phyloP scores from a whole-genome alignment of 495 filamentous ascomycete species.

The Aspergillus saccharolyticus region DNA sequence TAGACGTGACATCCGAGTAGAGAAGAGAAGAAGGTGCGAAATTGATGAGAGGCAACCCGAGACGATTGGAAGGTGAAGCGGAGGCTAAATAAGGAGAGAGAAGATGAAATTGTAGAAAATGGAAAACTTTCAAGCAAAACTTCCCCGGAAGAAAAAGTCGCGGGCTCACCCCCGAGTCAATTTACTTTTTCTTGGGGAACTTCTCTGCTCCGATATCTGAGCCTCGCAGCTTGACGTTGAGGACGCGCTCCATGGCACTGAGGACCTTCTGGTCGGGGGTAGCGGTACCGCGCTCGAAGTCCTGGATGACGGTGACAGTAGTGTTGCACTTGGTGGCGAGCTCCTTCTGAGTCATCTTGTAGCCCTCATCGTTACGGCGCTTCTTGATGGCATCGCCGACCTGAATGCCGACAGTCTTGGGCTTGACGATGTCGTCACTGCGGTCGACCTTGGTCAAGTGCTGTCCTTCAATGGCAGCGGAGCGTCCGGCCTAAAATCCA shows the following conservation, averaged over 20 bases:
- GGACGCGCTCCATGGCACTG: conserved; percentile 70
- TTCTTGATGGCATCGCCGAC: conserved; percentile 80
- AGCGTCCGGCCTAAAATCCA: conserved; percentile 46
- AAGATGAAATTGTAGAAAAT: conserved; percentile 18
- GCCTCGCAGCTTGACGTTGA: conserved; percentile 82
- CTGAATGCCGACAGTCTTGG: conserved; percentile 74
- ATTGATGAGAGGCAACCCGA: conserved; percentile 12
- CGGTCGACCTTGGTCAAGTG: conserved; percentile 98
- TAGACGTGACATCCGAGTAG: conserved; percentile 20
- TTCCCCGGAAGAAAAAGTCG: conserved; percentile 27
- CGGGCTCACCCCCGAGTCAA: conserved; percentile 25
- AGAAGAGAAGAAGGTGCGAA: conserved; percentile 13
- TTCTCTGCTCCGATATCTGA: conserved; percentile 69
- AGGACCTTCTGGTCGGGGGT: conserved; percentile 83
- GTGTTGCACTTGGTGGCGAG: conserved; percentile 92
- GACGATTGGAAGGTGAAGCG: conserved; percentile 5
- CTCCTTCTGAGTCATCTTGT: conserved; percentile 95
- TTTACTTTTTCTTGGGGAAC: conserved; percentile 66
- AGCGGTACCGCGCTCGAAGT: conserved; percentile 80
- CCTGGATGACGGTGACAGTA: conserved; percentile 69
- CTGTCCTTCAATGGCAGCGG: conserved; percentile 73
- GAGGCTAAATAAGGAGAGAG: conserved; percentile 6
- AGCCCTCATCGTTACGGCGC: conserved; percentile 63
- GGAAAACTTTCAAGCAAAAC: conserved; percentile 14
- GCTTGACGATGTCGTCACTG: conserved; percentile 94